Evolutionary conservation across 129 eudicot genomes (phyloP), one percentile per base, ranked within the genome.

Genomic region (Saposhnikovia divaricata): DNA sequence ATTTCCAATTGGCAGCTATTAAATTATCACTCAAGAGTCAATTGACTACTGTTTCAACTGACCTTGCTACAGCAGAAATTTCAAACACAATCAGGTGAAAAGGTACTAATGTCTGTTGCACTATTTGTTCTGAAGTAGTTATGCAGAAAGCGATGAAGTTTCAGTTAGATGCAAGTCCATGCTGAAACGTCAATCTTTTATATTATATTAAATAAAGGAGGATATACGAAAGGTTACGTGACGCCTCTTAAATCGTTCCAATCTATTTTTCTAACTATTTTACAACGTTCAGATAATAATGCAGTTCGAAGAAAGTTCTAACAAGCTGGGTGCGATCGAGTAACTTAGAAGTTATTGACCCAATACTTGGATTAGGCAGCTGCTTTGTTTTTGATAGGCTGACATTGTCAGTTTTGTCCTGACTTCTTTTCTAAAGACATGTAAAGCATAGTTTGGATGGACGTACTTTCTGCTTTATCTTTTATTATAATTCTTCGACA

Each of bases 341-440:
- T 78, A 87, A 45, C 80, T 81, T 25, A 68, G 78, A 87, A 44
- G 51, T 79, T 84, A 83, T 73, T 87, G 34, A 16, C 4, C 39
- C 43, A 87, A 79, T 81, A 87, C 46, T 79, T 39, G 47, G 90
- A 84, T 82, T 87, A 87, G 25, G 85, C 82, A 10, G 12, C 77
- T 39, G 85, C 77, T 76, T 76, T 87, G 87, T 82, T 82, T 82
- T 43, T 87, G 23, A 84, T 77, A 70, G 81, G 44, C 47, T 87
- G 34, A 61, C 90, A 8, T 11, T 84, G 40, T 87, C 87, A 50
- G 80, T 87, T 10, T 81, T 87, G 37, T 65, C 87, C 90, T 0
- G 90, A 82, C 42, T 87, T 87, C 72, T 76, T 87, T 77, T 81
- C 85, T 1, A 87, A 87, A 76, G 90, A 87, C 76, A 81, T 16